Percentiles rank a stretch among this genome's conserved stretches.
Evolutionary conservation across 371 early-diverging fungal species (phyloP).

Genomic region (Choanephora cucurbitarum): DNA sequence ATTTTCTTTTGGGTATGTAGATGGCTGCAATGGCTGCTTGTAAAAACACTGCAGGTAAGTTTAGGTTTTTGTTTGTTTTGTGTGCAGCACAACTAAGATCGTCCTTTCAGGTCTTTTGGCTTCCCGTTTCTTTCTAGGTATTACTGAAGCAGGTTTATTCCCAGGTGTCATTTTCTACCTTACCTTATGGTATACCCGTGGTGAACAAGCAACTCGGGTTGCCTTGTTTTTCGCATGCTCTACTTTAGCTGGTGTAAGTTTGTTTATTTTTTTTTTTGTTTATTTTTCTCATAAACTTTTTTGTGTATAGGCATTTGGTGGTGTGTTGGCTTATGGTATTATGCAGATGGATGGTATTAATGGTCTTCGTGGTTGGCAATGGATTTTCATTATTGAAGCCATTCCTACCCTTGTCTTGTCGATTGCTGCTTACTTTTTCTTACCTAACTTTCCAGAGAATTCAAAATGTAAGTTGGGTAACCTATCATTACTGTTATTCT

Average conservation of each 20-base stretch:
- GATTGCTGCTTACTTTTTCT: constrained; percentile 54
- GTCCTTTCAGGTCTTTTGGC: constrained; percentile 55
- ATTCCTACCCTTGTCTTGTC: constrained; percentile 67
- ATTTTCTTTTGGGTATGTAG: constrained; percentile 16
- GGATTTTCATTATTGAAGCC: constrained; percentile 80
- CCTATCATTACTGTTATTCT: too few species aligned
- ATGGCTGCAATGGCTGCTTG: constrained; percentile 54
- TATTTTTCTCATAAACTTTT: neutral
- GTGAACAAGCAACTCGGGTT: constrained; percentile 75
- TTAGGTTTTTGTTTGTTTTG: neutral
- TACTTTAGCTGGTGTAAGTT: constrained; percentile 68
- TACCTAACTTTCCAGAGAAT: constrained; percentile 75
- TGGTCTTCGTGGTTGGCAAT: constrained; percentile 61
- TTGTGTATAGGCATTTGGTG: constrained; percentile 50
- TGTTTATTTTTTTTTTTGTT: neutral
- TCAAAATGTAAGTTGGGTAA: constrained; percentile 46
- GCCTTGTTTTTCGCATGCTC: constrained; percentile 68
- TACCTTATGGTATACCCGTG: constrained; percentile 50
- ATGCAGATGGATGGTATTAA: constrained; percentile 57
- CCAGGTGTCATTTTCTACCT: constrained; percentile 59
- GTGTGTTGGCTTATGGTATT: constrained; percentile 61
- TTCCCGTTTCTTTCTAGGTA: constrained; percentile 70
- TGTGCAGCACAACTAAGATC: too few species aligned
- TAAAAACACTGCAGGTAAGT: constrained; percentile 30
- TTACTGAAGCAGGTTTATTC: constrained; percentile 68